Percentiles rank a stretch among this genome's conserved stretches.
Conservation (phyloP, 352 stramenopile species). For the Globisporangium cystogenes region DNA sequence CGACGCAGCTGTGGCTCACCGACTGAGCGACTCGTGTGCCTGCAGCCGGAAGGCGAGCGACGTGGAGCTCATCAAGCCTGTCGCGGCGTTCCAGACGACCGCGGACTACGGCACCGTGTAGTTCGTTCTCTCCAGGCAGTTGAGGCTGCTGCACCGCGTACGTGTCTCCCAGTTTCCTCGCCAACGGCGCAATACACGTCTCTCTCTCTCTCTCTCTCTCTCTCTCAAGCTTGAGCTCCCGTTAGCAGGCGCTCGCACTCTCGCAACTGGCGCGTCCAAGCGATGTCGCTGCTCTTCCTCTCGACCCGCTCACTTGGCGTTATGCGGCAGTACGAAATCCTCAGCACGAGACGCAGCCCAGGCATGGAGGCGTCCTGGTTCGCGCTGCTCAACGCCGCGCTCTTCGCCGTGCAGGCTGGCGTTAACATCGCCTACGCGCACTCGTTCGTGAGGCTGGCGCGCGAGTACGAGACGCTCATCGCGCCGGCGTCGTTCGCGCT, state of each 20-base stretch:
- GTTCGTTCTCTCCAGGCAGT: constrained; percentile 4
- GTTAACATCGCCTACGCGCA: constrained; percentile 69
- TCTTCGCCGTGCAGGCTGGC: constrained; percentile 53
- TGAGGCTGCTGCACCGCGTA: neutral
- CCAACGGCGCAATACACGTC: neutral
- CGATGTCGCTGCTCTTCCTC: constrained; percentile 12
- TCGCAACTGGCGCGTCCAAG: neutral
- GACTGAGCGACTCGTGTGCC: too few relatives aligned
- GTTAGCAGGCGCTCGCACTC: neutral
- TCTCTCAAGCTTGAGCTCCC: neutral
- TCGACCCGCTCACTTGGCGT: constrained; percentile 10
- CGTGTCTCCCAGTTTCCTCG: neutral
- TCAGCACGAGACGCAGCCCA: neutral
- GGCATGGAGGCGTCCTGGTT: constrained; percentile 20
- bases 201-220: neutral
- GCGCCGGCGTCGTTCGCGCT: constrained; percentile 57
- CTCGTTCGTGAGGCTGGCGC: constrained; percentile 34
- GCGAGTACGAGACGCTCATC: constrained; percentile 72
- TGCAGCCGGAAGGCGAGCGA: constrained; percentile 19
- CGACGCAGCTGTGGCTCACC: too few relatives aligned
- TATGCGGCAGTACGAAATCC: constrained; percentile 7
- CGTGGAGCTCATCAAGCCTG: constrained; percentile 39
- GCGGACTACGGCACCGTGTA: constrained; percentile 51
- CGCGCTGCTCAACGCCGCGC: constrained; percentile 46
- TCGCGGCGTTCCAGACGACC: constrained; percentile 29